Evolutionary conservation across 164 flowering plant genomes (phyloP).

Genomic region (Annona cherimola): DNA sequence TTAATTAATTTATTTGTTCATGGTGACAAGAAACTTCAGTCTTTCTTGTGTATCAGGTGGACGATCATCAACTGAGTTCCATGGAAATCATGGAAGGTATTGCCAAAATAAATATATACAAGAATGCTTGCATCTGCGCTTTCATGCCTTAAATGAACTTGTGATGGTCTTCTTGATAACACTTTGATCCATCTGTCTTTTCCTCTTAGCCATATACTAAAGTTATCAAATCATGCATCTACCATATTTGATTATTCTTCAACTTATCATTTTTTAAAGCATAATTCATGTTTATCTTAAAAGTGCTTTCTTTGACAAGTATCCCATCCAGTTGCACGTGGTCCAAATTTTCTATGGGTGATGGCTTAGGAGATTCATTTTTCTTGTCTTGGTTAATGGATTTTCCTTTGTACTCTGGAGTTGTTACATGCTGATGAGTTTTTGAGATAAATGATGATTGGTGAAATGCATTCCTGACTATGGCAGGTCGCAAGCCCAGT

Average conservation of each 20-base stretch:
- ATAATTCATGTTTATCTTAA: background rate
- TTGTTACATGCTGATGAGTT: background rate
- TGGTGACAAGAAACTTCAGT: background rate
- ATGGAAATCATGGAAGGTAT: conserved; percentile 55
- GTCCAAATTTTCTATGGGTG: background rate
- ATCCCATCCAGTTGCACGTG: background rate
- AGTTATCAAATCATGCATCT: background rate
- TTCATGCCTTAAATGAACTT: background rate
- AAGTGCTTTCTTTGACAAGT: background rate
- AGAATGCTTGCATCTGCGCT: background rate
- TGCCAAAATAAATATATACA: background rate
- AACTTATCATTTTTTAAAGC: background rate
- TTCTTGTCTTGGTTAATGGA: background rate
- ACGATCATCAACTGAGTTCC: conserved; percentile 36
- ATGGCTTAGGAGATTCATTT: background rate
- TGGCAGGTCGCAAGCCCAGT: conserved; percentile 52
- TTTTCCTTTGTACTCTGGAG: background rate
- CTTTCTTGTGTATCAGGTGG: conserved; percentile 40
- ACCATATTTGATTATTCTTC: background rate
- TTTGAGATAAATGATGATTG: background rate
- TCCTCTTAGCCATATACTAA: background rate
- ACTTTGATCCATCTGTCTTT: background rate
- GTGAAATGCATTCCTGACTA: conserved; percentile 2
- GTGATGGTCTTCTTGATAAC: background rate
- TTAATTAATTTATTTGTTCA: too few species aligned